Percentiles rank a stretch among this genome's conserved stretches.
Evolutionary conservation across 805 yeast genomes (phyloP).

Genomic region (Monosporozyma solicola): DNA sequence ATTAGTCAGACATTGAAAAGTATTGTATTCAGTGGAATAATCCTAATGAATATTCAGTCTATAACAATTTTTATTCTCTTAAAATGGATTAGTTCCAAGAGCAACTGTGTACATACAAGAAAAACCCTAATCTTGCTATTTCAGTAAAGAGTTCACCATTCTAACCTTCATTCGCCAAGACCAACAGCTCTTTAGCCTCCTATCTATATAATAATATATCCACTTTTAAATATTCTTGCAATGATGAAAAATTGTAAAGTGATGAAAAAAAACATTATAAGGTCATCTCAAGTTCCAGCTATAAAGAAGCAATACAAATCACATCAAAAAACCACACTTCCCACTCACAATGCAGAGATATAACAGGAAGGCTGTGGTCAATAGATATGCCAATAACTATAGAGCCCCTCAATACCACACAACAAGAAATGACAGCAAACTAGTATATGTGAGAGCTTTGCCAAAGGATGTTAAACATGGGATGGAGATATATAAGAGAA

Average conservation of each 20-base stretch:
- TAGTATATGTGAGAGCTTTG: slow-evolving; percentile 8
- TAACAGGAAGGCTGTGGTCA: not conserved
- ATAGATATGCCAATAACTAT: not conserved
- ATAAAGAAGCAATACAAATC: not conserved
- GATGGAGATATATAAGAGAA: slow-evolving; percentile 4
- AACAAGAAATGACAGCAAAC: not conserved
- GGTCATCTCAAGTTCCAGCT: not conserved
- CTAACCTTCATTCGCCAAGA: no score
- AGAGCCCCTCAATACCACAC: not conserved
- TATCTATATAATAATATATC: not conserved
- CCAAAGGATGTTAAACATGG: slow-evolving; percentile 7
- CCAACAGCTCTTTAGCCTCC: no score
- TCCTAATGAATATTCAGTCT: no score
- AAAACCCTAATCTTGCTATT: no score
- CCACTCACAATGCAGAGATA: not conserved
- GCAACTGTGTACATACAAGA: no score
- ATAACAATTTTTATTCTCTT: no score
- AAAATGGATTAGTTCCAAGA: no score
- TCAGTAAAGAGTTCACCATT: no score
- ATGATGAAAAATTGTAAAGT: not conserved
- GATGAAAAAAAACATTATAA: not conserved
- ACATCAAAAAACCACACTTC: not conserved
- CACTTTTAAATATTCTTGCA: not conserved
- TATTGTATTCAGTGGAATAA: no score
- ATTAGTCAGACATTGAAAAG: no score